These are phyloP conservation scores for Lactarius sanguifluus DNA, from an alignment of 768 basidiomycete genomes.

Conservation along the genomic window DNA sequence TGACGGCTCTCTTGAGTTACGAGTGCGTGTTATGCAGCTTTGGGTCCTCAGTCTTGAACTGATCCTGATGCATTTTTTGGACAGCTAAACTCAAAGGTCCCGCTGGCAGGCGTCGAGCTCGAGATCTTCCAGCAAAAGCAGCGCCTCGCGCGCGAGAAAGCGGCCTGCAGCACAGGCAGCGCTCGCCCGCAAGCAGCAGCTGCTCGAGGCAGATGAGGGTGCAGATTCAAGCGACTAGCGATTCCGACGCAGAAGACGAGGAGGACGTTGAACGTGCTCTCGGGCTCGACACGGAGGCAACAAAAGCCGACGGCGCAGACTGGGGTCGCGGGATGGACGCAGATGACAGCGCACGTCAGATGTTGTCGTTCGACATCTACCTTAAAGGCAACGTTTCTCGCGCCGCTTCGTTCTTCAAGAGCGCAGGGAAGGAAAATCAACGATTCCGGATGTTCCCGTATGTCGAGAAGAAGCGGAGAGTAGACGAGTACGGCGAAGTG, in stretches of 20 bases:
- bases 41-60: not conserved
- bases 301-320: constrained; percentile 49
- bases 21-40: constrained; percentile 44
- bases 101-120: constrained; percentile 84
- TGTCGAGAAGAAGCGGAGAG: constrained; percentile 85
- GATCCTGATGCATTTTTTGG: constrained; percentile 20
- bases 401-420: constrained; percentile 85
- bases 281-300: constrained; percentile 40
- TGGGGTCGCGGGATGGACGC: constrained; percentile 62
- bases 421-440: constrained; percentile 62
- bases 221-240: constrained; percentile 76
- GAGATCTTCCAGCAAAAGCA: constrained; percentile 78
- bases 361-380: constrained; percentile 93
- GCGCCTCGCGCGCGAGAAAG: constrained; percentile 73
- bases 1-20: constrained; percentile 65
- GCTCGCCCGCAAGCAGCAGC: constrained; percentile 75
- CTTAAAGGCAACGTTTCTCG: constrained; percentile 94
- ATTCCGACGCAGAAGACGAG: constrained; percentile 67
- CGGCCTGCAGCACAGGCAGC: constrained; percentile 85
- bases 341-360: constrained; percentile 71
- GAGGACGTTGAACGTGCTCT: constrained; percentile 57
- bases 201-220: constrained; percentile 93
- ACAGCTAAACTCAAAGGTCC: constrained; percentile 87
- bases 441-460: constrained; percentile 98
- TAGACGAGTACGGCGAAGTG: constrained; percentile 95